Base-by-base conservation (phyloP, 352 stramenopile species). In the Phytopythium litorale region DNA sequence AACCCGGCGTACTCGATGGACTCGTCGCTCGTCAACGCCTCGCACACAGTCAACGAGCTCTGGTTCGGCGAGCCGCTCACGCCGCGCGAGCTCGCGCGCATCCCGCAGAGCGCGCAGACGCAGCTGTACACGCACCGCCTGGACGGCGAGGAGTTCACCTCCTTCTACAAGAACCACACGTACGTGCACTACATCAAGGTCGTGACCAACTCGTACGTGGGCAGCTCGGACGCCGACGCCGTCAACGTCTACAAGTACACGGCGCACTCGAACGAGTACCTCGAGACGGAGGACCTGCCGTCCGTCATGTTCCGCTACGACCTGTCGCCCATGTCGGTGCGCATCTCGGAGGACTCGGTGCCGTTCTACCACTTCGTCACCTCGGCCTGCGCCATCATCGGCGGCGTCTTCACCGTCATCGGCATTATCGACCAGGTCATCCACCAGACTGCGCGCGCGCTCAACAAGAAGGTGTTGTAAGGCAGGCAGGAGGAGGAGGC, bases 131-230 rank as follows among this genome's bases (percentile, higher is more conserved):
- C 91, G 70, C 86, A 97, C 70, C 91, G 96, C 16, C 87, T 99
- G 62, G 94, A 98, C 73, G 89, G 92, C 51, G 75, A 91, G 51
- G 67, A 85, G 11, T 99, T 97, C 62, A 86, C 88, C 48, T 97
- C 90, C 25, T 87, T 87, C 57, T 81, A 96, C 67, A 94, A 97
- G 70, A 98, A 99, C 77, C 89, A 98, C 75, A 98, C 96, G 62
- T 98, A 98, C 68, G 96, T 99, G 80, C 97, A 99, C 78, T 99
- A 99, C 84, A 98, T 99, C 67, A 99, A 99, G 77, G 96, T 99
- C 30, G 94, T 98, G 67, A 98, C 93, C 11, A 98, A 95, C 75
- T 70, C 81, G 74, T 95, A 95, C 67, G 72, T 96, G 50, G 82
- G 98, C 59, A 72, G 62, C 58, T 63, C 61, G 53, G 78, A 81